These are phyloP conservation scores for Parascedosporium putredinis DNA, from an alignment of 2,329 filamentous ascomycete species.

Conservation along the genomic window DNA sequence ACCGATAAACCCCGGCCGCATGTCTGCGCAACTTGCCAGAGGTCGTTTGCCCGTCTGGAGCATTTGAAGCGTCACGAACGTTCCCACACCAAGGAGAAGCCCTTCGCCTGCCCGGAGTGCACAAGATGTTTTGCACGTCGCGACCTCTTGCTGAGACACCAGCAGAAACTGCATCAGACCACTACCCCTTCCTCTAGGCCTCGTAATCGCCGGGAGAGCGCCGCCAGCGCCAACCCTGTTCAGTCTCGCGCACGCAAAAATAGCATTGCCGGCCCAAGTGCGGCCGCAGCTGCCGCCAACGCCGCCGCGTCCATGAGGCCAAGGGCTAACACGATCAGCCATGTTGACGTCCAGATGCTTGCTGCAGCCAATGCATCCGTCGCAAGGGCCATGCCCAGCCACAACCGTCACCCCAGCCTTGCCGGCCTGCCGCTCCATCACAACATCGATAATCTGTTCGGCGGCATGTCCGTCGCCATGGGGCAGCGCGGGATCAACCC, in stretches of 20 bases:
- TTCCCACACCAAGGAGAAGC: conserved; percentile 98
- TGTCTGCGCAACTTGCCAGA: conserved; percentile 80
- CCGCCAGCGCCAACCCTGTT: conserved; percentile 56
- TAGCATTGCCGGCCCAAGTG: conserved; percentile 59
- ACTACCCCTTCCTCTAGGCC: conserved; percentile 79
- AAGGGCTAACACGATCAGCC: conserved; percentile 90
- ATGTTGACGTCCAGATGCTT: conserved; percentile 77
- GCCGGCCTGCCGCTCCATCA: conserved; percentile 51
- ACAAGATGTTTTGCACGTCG: conserved; percentile 87
- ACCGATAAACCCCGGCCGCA: conserved; percentile 96
- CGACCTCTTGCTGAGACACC: conserved; percentile 84
- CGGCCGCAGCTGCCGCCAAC: conserved; percentile 35
- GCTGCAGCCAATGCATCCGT: conserved; percentile 46
- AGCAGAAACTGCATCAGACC: conserved; percentile 96
- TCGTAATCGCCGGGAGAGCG: conserved; percentile 82
- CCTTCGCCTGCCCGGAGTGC: conserved; percentile 94
- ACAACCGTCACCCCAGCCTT: conserved; percentile 66
- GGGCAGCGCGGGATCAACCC: conserved; percentile 48
- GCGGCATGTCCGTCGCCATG: conserved; percentile 60
- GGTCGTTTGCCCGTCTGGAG: conserved; percentile 89
- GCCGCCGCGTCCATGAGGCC: conserved; percentile 62
- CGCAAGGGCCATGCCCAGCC: conserved; percentile 39
- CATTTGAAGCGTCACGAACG: conserved; percentile 95
- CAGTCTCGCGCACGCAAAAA: conserved; percentile 80
- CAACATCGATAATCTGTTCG: conserved; percentile 52